Base-by-base conservation (phyloP, 2,329 filamentous ascomycete genomes). In the Fusarium buharicum region DNA sequence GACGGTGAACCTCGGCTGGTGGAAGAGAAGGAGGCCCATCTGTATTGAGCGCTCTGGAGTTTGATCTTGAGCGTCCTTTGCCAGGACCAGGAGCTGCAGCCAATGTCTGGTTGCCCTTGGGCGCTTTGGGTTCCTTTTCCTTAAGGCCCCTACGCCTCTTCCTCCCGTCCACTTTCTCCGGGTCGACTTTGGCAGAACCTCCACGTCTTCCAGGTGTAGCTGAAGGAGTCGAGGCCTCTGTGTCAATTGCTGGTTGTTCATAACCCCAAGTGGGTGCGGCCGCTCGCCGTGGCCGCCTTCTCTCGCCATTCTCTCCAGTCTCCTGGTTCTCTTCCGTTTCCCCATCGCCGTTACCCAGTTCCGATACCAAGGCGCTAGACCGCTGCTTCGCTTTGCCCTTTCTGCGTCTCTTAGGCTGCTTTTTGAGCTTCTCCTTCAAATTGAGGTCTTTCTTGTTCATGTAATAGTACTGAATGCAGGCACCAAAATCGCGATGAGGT, bases 381-480 rank as follows among this genome's bases (percentile, higher is more conserved):
- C 85, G 80, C 43, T 85, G 82, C 73, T 88, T 87, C 31, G 79
- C 81, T 68, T 85, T 75, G 71, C 81, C 76, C 80, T 84, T 83
- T 77, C 83, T 85, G 59, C 84, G 79, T 70, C 82, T 81, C 73
- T 82, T 85, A 55, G 82, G 85, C 74, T 85, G 86, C 76, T 82
- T 86, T 74, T 86, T 88, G 27, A 90, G 81, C 75, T 90, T 91
- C 71, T 91, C 89, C 73, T 93, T 92, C 59, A 93, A 87, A 61
- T 91, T 88, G 37, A 87, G 84, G 41, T 87, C 83, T 77, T 89
- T 90, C 77, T 87, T 95, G 72, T 89, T 91, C 61, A 91, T 82
- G 74, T 95, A 95, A 76, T 95, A 95, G 74, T 93, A 92, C 72
- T 92, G 89, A 67, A 95, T 95, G 74, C 90, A 92, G 41, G 90